Base-by-base conservation (phyloP, 495 filamentous ascomycete genomes). In the Xylona heveae region DNA sequence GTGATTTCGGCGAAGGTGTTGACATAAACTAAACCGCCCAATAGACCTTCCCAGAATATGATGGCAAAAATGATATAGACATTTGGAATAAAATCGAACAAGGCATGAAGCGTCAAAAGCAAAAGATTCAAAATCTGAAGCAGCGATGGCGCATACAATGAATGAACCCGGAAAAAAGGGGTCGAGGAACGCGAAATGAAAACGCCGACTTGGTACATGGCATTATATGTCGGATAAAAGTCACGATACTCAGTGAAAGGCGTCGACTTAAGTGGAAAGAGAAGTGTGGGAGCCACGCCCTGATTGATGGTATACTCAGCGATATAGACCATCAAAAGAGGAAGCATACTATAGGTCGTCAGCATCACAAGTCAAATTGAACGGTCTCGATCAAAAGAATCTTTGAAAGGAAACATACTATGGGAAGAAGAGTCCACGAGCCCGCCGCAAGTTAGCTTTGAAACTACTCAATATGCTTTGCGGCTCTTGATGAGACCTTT, bases 291-390 rank as follows among this genome's bases (percentile, higher is more conserved):
- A 0, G 77, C 61, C 23, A 97, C 78, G 24, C 81, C 82, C 54
- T 88, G 81, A 54, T 94, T 94, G 52, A 94, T 91, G 37, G 79
- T 84, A 48, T 94, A 95, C 16, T 97, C 88, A 32, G 82, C 79
- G 24, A 92, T 64, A 47, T 92, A 97, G 34, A 97, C 88, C 16
- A 97, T 55, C 24, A 94, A 56, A 6, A 97, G 61, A 0, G 88
- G 88, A 2, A 92, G 57, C 81, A 95, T 94, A 46, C 81, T 74
- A 31, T 6, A 33, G 14, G 14, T 22, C 16, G 19, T 31, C 19
- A 6, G 36, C 7, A 10, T 32, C 9, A 12, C 18, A 36, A 36
- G 38, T 15, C 10, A 24, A 13, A 10, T 6, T 16, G 17, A 16
- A 13, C 5, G 12, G 17, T 29, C 5, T 29, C 17, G 27, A 12